Conservation (phyloP, 805 yeast species). For the Candida broadrunensis region DNA sequence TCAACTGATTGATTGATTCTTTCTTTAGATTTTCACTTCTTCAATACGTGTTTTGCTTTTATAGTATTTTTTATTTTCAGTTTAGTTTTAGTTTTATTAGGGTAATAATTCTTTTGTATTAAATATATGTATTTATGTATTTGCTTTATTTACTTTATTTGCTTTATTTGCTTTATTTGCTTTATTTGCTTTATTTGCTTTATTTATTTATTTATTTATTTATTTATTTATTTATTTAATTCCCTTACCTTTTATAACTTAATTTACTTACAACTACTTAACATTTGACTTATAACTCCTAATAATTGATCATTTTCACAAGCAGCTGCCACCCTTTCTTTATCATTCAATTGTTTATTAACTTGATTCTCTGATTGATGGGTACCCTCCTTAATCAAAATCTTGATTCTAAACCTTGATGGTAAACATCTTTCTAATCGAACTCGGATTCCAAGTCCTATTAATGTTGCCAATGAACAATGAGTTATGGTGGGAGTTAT, state of each 20-base stretch:
- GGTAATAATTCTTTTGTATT: too few species aligned
- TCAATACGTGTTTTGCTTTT: too few species aligned
- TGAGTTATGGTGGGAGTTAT: constrained; percentile 98
- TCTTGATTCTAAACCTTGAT: constrained; percentile 73
- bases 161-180: neutral
- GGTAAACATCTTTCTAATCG: constrained; percentile 87
- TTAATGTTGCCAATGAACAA: constrained; percentile 92
- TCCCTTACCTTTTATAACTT: neutral
- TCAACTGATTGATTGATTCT: too few species aligned
- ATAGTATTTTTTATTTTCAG: too few species aligned
- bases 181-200: too few species aligned
- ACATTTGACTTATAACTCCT: constrained; percentile 89
- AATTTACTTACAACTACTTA: constrained; percentile 62
- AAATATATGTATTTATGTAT: too few species aligned
- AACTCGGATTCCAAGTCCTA: constrained; percentile 92
- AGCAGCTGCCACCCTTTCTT: constrained; percentile 97
- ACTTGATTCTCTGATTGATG: constrained; percentile 97
- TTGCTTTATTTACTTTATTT: neutral
- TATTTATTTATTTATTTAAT: neutral
- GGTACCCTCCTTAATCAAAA: constrained; percentile 82
- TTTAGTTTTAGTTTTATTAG: too few species aligned
- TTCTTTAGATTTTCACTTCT: too few species aligned
- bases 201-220: neutral
- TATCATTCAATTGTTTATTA: constrained; percentile 93
- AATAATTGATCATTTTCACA: constrained; percentile 93